Conservation (phyloP, 495 filamentous ascomycete species). For the Aspergillus indologenus region DNA sequence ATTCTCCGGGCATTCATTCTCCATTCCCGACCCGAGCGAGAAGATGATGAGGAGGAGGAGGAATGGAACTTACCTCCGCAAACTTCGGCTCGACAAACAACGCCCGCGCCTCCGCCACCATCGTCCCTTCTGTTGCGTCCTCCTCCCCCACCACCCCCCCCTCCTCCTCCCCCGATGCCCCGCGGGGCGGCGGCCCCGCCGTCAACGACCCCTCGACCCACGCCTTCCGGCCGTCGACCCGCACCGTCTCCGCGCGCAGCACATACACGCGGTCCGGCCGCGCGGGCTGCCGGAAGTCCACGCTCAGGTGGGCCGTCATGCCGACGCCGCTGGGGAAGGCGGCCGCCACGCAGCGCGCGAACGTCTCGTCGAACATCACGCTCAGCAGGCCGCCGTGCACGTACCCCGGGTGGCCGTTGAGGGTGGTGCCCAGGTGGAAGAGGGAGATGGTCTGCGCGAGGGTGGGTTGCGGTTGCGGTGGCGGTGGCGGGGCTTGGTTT, state of each 20-base stretch:
- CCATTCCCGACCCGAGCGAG: neutral
- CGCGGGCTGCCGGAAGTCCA: slow-evolving; percentile 61
- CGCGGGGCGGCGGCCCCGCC: too few relatives aligned
- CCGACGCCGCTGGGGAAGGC: slow-evolving; percentile 45
- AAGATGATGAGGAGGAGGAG: neutral
- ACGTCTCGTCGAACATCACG: slow-evolving; percentile 42
- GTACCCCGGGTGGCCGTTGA: slow-evolving; percentile 41
- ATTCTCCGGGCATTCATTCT: neutral
- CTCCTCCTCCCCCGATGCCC: slow-evolving; percentile 12
- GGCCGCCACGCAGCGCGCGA: slow-evolving; percentile 39
- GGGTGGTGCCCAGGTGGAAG: slow-evolving; percentile 37
- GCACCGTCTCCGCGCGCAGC: slow-evolving; percentile 48
- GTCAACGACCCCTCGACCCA: slow-evolving; percentile 40
- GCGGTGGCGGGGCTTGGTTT: slow-evolving; percentile 29
- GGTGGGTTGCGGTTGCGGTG: too few relatives aligned
- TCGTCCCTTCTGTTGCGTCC: slow-evolving; percentile 36
- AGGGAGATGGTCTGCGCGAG: slow-evolving; percentile 25
- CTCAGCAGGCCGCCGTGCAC: slow-evolving; percentile 41
- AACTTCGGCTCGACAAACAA: slow-evolving; percentile 87
- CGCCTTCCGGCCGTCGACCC: slow-evolving; percentile 41
- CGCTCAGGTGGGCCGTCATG: slow-evolving; percentile 61
- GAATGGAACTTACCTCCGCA: slow-evolving; percentile 57
- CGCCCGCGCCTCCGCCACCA: slow-evolving; percentile 73
- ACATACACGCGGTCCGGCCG: slow-evolving; percentile 63
- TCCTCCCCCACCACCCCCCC: slow-evolving; percentile 46